Evolutionary conservation across 2,329 filamentous ascomycete genomes (phyloP).

Genomic region (Metarhizium brunneum): DNA sequence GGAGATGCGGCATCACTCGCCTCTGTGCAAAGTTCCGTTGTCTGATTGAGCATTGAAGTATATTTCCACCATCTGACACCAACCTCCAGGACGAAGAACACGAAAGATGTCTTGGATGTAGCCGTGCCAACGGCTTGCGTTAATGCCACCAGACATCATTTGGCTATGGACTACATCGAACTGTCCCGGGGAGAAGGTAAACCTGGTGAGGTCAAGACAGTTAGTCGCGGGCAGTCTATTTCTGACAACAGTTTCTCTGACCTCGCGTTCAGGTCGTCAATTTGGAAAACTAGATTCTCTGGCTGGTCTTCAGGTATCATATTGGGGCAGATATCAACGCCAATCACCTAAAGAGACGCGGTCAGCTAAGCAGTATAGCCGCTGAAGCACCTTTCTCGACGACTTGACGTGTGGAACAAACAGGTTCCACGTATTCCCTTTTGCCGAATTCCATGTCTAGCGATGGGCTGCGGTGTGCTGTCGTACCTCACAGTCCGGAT

Average conservation of each 20-base stretch:
- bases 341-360: conserved; percentile 47
- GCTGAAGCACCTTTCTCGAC: background rate
- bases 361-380: background rate
- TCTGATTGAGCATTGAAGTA: conserved; percentile 81
- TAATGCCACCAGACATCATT: conserved; percentile 62
- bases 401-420: background rate
- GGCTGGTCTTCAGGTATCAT: conserved; percentile 57
- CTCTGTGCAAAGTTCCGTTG: conserved; percentile 64
- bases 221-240: background rate
- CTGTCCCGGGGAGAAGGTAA: conserved; percentile 58
- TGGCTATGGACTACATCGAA: conserved; percentile 83
- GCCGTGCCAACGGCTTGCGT: conserved; percentile 59
- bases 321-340: conserved; percentile 62
- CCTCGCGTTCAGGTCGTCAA: conserved; percentile 63
- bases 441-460: background rate
- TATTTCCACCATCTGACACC: conserved; percentile 83
- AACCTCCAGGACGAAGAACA: conserved; percentile 66
- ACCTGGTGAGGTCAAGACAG: conserved; percentile 26
- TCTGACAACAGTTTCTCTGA: conserved; percentile 18
- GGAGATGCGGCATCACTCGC: conserved; percentile 24
- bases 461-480: background rate
- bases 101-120: conserved; percentile 70
- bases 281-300: conserved; percentile 59
- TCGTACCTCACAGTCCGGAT: conserved; percentile 54
- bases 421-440: background rate